Evolutionary conservation across 2,329 filamentous ascomycete genomes (phyloP), one percentile per base, ranked within the genome.

Genomic region (Ustulina deusta): DNA sequence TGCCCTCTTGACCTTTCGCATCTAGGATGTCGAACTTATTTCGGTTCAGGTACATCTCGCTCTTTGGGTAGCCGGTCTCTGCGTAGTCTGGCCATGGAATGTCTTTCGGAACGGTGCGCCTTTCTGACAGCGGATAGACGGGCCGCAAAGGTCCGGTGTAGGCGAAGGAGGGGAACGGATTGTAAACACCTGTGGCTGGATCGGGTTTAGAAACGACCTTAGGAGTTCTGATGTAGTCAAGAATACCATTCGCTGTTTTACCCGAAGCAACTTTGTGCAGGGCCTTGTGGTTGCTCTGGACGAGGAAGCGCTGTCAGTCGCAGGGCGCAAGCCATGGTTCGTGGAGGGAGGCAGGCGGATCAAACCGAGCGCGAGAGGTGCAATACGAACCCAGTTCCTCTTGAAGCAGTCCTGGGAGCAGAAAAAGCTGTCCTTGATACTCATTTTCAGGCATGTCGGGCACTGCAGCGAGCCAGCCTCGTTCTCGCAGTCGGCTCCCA

Each of bases 371-470:
- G 57, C 11, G n/a, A 25, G 42, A 56, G 34, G 22, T n/a, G 52
- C 29, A 58, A 27, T 70, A 74, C 88, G 75, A 89, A 98, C 96
- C 96, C 96, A 99, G 85, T 94, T 99, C 81, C 90, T 91, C 86
- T 97, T 98, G 84, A 99, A 99, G 85, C 96, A 99, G 75, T 98
- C 96, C 81, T 99, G 96, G 32, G 94, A 94, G 84, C 96, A 99
- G 83, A 98, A 99, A 82, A 90, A 97, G 83, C 93, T 97, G 77
- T 96, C 93, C 78, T 94, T 90, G 75, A 90, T 91, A 61, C 91
- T 93, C 51, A 94, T 84, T 82, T 97, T 97, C 76, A 97, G 86
- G 79, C 96, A 99, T 57, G 93, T 98, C 62, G 96, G 96, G 81
- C 96, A 99, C 81, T 98, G 94, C 54, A 99, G 84, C 61, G 90